phyloP scores from a whole-genome alignment of 257 asterid genomes.

The Orobanche coerulescens region DNA sequence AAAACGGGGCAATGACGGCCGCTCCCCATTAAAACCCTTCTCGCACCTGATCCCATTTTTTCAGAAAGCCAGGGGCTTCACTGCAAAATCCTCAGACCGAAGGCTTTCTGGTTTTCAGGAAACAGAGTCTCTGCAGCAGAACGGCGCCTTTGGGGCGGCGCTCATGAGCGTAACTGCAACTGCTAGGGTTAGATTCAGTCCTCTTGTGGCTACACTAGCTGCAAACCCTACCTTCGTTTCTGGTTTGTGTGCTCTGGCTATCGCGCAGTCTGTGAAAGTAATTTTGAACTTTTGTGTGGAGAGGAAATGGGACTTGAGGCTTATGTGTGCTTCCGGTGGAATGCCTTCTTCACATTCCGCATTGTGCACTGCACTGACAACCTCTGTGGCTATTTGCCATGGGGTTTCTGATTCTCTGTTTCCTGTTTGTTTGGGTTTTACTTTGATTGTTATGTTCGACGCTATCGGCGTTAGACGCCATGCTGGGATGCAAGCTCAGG shows the following conservation, averaged over 20 bases:
- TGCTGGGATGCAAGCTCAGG: conserved; percentile 94
- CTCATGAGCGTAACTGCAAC: conserved; percentile 69
- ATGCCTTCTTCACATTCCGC: conserved; percentile 84
- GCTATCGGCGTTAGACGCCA: conserved; percentile 83
- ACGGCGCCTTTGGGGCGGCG: conserved; percentile 59
- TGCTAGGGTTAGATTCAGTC: conserved; percentile 78
- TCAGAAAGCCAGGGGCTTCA: conserved; percentile 34
- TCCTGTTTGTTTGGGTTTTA: conserved; percentile 82
- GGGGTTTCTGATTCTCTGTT: conserved; percentile 84
- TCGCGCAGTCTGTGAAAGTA: conserved; percentile 69
- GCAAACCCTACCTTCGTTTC: conserved; percentile 83
- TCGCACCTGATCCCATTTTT: conserved; percentile 46
- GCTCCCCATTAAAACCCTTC: conserved; percentile 36
- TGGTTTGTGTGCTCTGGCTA: conserved; percentile 58
- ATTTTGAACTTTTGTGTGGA: conserved; percentile 74
- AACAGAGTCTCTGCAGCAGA: conserved; percentile 36
- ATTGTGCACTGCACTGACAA: conserved; percentile 75
- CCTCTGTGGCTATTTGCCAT: conserved; percentile 81
- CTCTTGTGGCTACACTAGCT: conserved; percentile 63
- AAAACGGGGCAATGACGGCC: conserved; percentile 28
- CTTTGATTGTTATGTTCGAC: conserved; percentile 89
- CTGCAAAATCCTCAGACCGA: conserved; percentile 33
- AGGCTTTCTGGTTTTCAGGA: conserved; percentile 18
- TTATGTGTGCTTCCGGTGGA: conserved; percentile 77
- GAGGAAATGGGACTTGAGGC: conserved; percentile 72